phyloP scores from a whole-genome alignment of 2,329 filamentous ascomycete species.

The Arthroderma uncinatum region DNA sequence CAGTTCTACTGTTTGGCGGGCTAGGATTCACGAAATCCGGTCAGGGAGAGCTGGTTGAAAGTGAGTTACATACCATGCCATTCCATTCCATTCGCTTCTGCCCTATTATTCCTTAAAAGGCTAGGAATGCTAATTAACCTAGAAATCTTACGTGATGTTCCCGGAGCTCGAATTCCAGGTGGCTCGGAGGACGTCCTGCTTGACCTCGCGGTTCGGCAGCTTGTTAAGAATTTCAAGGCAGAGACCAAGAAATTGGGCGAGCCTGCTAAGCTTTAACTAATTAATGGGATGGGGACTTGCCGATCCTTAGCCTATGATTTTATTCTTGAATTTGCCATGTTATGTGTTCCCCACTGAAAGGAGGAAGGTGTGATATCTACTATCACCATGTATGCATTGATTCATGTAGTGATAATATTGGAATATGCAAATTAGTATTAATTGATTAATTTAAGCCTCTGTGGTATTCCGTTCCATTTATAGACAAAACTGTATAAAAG shows the following conservation, averaged over 20 bases:
- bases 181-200: constrained; percentile 64
- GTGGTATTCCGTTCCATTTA: too few species aligned
- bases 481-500: too few species aligned
- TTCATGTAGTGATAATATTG: too few species aligned
- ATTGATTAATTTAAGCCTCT: too few species aligned
- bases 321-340: too few species aligned
- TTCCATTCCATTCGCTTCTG: constrained; percentile 6
- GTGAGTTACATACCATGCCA: constrained; percentile 40
- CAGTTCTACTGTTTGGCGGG: constrained; percentile 61
- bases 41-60: constrained; percentile 59
- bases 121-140: constrained; percentile 13
- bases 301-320: too few species aligned
- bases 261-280: neutral
- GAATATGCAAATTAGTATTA: too few species aligned
- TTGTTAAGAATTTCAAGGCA: constrained; percentile 54
- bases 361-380: too few species aligned
- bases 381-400: too few species aligned
- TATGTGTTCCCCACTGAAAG: too few species aligned
- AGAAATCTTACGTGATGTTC: constrained; percentile 55
- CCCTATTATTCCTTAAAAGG: constrained; percentile 18
- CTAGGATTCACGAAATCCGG: constrained; percentile 60
- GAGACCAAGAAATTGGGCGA: constrained; percentile 23
- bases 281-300: too few species aligned
- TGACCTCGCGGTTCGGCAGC: constrained; percentile 56
- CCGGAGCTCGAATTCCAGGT: constrained; percentile 52